Conservation (phyloP, 2,329 filamentous ascomycete genomes). For the Fusarium graminum region DNA sequence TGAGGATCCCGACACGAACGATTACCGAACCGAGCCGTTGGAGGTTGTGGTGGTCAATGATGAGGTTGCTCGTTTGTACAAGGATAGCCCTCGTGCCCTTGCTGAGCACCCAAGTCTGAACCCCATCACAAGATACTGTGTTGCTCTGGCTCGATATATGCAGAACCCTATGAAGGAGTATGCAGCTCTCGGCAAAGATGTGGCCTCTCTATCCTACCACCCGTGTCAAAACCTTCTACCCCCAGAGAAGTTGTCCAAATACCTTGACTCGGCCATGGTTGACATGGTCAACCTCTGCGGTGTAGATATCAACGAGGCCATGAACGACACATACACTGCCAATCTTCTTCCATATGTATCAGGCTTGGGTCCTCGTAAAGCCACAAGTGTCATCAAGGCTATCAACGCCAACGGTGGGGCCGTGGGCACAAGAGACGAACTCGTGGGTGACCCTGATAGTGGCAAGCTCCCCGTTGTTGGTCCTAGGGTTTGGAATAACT, state of each 20-base stretch:
- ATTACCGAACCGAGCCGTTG: conserved; percentile 81
- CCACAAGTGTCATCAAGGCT: conserved; percentile 78
- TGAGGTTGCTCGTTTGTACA: conserved; percentile 95
- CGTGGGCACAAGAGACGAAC: conserved; percentile 85
- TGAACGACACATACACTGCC: conserved; percentile 82
- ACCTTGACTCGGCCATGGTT: conserved; percentile 95
- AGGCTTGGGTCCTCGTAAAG: conserved; percentile 92
- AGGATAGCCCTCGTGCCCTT: conserved; percentile 84
- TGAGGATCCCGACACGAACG: conserved; percentile 80
- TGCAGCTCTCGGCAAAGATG: conserved; percentile 88
- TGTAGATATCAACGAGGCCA: conserved; percentile 93
- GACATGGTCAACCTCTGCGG: conserved; percentile 98
- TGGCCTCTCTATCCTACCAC: conserved; percentile 88
- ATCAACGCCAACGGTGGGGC: conserved; percentile 92
- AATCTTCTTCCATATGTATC: conserved; percentile 92
- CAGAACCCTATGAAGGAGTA: conserved; percentile 98
- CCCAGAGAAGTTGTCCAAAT: conserved; percentile 85
- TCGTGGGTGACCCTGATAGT: conserved; percentile 88
- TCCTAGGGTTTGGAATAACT: conserved; percentile 94
- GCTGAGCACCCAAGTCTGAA: conserved; percentile 85
- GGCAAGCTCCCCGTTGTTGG: conserved; percentile 84
- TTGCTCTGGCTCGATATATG: conserved; percentile 89
- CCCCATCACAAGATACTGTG: conserved; percentile 87
- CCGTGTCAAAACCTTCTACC: conserved; percentile 90
- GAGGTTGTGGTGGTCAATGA: conserved; percentile 95